Percentiles rank a stretch among this genome's conserved stretches.
These are phyloP conservation scores for Ogataea trehaloabstinens DNA, from an alignment of 805 yeast genomes.

Conservation along the genomic window DNA sequence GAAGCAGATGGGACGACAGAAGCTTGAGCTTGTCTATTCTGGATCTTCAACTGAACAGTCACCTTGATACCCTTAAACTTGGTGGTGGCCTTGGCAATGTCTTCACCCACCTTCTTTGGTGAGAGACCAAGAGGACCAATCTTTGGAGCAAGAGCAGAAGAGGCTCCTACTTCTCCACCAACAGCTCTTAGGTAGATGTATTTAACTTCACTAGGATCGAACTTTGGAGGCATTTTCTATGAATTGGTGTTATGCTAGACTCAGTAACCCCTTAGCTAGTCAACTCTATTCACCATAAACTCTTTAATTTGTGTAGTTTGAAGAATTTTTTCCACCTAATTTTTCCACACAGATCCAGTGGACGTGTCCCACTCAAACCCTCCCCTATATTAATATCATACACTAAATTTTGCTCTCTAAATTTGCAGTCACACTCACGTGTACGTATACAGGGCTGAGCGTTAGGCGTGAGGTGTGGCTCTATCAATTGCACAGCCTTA, in stretches of 20 bases:
- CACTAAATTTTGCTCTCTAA: too few relatives aligned
- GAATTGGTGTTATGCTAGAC: neutral
- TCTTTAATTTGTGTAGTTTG: constrained; percentile 1
- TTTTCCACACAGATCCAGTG: neutral
- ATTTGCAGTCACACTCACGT: neutral
- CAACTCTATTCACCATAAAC: neutral
- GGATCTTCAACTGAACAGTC: constrained; percentile 97
- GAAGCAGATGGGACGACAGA: constrained; percentile 99
- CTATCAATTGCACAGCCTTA: too few relatives aligned
- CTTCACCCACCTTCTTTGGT: constrained; percentile 99
- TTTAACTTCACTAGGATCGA: constrained; percentile 98
- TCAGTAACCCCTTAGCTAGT: neutral
- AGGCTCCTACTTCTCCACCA: constrained; percentile 99
- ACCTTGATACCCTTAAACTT: constrained; percentile 99
- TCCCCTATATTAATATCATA: too few relatives aligned
- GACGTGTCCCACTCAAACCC: constrained; percentile 1
- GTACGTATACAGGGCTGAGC: too few relatives aligned
- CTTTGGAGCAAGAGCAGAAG: constrained; percentile 99
- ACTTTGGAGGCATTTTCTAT: constrained; percentile 90
- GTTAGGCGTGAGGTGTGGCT: neutral
- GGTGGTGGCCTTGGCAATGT: constrained; percentile 99
- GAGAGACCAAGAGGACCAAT: constrained; percentile 99
- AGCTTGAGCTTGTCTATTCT: constrained; percentile 99
- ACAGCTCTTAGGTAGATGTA: constrained; percentile 99
- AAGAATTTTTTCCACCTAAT: constrained; percentile 1